A percentile compares a stretch with the other conserved stretches of the same genome.
These are phyloP conservation scores for Ascochyta rabiei DNA, from an alignment of 2,329 filamentous ascomycete genomes.

Conservation along the genomic window DNA sequence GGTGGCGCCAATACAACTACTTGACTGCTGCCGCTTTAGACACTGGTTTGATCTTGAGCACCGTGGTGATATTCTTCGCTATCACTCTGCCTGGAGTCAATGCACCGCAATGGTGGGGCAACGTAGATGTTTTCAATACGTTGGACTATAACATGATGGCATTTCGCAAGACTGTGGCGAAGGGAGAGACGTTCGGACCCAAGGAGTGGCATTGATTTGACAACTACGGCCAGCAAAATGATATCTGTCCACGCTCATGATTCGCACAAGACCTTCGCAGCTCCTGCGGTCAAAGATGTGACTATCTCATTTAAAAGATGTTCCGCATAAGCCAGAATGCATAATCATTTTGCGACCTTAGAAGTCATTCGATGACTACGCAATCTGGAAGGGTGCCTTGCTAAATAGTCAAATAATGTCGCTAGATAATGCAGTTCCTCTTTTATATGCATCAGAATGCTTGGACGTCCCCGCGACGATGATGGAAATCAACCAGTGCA, in stretches of 20 bases:
- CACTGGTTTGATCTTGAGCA: slow-evolving; percentile 31
- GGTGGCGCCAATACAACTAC: slow-evolving; percentile 35
- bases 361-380: too few species aligned
- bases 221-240: neutral
- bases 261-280: too few species aligned
- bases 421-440: too few species aligned
- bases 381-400: too few species aligned
- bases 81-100: slow-evolving; percentile 28
- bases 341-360: too few species aligned
- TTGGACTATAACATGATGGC: slow-evolving; percentile 26
- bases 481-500: too few species aligned
- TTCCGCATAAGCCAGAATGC: too few species aligned
- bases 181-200: slow-evolving; percentile 28
- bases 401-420: too few species aligned
- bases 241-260: neutral
- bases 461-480: too few species aligned
- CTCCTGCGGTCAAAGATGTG: too few species aligned
- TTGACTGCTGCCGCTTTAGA: slow-evolving; percentile 35
- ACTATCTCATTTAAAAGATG: too few species aligned
- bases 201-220: slow-evolving; percentile 19
- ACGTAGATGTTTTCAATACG: slow-evolving; percentile 23
- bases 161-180: slow-evolving; percentile 20
- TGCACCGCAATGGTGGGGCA: slow-evolving; percentile 35
- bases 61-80: slow-evolving; percentile 36
- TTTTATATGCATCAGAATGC: too few species aligned